Base-by-base conservation (phyloP, 768 basidiomycete species). In the Rhodocollybia butyracea region DNA sequence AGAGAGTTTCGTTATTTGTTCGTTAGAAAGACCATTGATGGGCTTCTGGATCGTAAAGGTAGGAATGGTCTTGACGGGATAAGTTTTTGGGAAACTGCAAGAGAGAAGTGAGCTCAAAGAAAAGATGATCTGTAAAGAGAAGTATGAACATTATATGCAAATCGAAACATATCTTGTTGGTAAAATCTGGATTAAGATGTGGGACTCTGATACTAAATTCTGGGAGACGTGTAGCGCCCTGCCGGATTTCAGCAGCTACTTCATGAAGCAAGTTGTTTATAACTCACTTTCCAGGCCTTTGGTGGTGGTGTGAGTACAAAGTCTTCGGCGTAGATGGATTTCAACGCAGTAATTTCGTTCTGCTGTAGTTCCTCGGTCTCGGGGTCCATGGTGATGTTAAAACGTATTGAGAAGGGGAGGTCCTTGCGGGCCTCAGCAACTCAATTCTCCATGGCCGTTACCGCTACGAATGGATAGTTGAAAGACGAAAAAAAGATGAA, bases 251-350 rank as follows among this genome's bases (percentile, higher is more conserved):
- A 46, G 57, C 60, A 45, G 3, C 50, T 7, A 40, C 10, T 11
- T 6, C 27, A 32, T 53, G 27, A 36, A 31, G 36, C 26, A 3
- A 8, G 15, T 30, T n/a, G n/a, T n/a, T n/a, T 27, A 32, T 45
- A 8, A 67, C 71, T 11, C 36, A 89, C 90, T 80, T 91, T 92
- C 91, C 91, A 94, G 48, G 82, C 91, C 64, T 83, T 90, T 30
- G 87, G 86, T 15, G 89, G 84, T 21, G 85, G 86, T 53, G 79
- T 80, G 63, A 88, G 81, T 24, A 84, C 77, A 64, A 90, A 92
- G 64, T 92, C 85, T 58, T 87, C 81, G 61, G 78, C 86, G 72
- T 88, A 93, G 58, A 93, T 94, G 57, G 89, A 86, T 67, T 83
- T 81, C 59, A 93, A 76, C 29, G 84, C 88, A 46, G 85, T 87